Base-by-base conservation (phyloP, 2,329 filamentous ascomycete species). In the Verticillium albo-atrum region DNA sequence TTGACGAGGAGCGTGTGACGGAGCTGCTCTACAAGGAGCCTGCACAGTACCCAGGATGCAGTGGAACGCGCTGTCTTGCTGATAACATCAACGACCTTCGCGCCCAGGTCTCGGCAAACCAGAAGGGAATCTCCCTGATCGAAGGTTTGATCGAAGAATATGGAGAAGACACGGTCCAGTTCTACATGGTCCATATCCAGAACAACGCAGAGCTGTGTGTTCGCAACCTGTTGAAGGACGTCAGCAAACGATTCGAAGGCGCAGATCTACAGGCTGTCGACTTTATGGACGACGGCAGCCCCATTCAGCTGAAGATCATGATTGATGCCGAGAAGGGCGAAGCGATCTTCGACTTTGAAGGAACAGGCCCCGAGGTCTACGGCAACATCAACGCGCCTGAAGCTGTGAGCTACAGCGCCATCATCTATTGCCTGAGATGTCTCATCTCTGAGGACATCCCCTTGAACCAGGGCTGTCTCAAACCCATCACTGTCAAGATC, bases 11-110 rank as follows among this genome's bases (percentile, higher is more conserved):
- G 68, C 82, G 89, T 20, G 90, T 94, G 56, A 86, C 83, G 0
- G 85, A 93, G 62, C 75, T 91, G 0, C 78, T 95, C 12, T 86
- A 91, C 56, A 80, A 88, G 28, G 89, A 92, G 64, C 91, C 91
- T 0, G 88, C 89, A 0, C 80, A 89, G 66, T 86, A 91, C 63
- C 84, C 87, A 1, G 91, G 89, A 0, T 95, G 90, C 71, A 89
- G 87, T 58, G 91, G 91, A 2, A 92, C 91, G 1, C 79, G 91
- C 51, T 92, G 89, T 71, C 77, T 95, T 1, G 87, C 85, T 14
- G 91, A 95, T 70, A 94, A 94, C 67, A 80, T 95, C 63, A 93
- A 92, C 54, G 91, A 95, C 68, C 76, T 95, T 25, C 91, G 92
- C 70, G 91, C 91, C 0, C 91, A 94, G 69, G 88, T 94, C 4